These are phyloP conservation scores for Phyllosticta citrichinensis DNA, from an alignment of 2,329 filamentous ascomycete genomes.

Conservation along the genomic window DNA sequence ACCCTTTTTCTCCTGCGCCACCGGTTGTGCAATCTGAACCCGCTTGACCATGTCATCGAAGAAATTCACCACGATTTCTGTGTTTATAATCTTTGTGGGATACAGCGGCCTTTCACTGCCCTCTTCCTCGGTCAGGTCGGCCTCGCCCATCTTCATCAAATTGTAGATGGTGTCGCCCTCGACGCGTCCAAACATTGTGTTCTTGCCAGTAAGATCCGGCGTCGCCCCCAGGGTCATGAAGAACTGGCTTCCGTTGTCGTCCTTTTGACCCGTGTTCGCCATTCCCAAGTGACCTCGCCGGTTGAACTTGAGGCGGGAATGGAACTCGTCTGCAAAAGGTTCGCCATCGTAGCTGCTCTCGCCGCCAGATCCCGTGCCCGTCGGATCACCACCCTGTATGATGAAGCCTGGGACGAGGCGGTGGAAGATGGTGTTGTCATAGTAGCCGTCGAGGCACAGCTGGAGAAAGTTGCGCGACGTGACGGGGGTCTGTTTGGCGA, in stretches of 20 bases:
- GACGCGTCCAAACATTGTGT: slow-evolving; percentile 87
- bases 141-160: slow-evolving; percentile 83
- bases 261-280: slow-evolving; percentile 71
- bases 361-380: slow-evolving; percentile 82
- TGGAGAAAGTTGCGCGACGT: slow-evolving; percentile 94
- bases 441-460: slow-evolving; percentile 89
- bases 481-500: slow-evolving; percentile 86
- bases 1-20: slow-evolving; percentile 36
- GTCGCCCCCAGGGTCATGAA: slow-evolving; percentile 83
- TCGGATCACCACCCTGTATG: slow-evolving; percentile 88
- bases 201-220: slow-evolving; percentile 77
- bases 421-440: slow-evolving; percentile 88
- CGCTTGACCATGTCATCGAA: slow-evolving; percentile 73
- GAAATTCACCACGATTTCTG: slow-evolving; percentile 71
- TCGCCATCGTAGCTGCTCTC: slow-evolving; percentile 84
- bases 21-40: slow-evolving; percentile 44
- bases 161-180: slow-evolving; percentile 96
- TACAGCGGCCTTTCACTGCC: slow-evolving; percentile 77
- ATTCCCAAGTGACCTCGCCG: slow-evolving; percentile 85
- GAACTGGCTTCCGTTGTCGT: slow-evolving; percentile 92
- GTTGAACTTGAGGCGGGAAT: slow-evolving; percentile 87
- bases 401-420: slow-evolving; percentile 87
- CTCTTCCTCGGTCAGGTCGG: slow-evolving; percentile 65
- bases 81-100: slow-evolving; percentile 63
- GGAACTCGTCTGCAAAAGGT: slow-evolving; percentile 80